Conservation (phyloP, 2,329 filamentous ascomycete genomes). For the Microcyclospora pomicola region DNA sequence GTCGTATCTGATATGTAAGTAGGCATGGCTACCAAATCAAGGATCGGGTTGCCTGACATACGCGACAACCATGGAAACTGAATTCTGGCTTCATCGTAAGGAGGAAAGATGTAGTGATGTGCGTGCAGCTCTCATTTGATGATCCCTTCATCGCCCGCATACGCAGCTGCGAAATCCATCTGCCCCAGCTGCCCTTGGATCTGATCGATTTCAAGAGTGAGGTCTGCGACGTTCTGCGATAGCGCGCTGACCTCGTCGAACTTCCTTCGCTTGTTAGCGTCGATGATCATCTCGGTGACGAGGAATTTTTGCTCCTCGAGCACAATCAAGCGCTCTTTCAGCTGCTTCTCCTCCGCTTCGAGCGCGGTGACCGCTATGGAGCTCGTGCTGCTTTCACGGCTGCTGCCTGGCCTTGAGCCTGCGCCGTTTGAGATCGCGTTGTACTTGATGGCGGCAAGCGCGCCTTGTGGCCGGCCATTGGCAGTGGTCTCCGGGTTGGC, state of each 20-base stretch:
- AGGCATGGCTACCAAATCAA: no score
- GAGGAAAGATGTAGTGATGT: no score
- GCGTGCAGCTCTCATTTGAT: conserved; percentile 9
- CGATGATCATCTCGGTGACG: conserved; percentile 70
- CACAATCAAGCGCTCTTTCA: conserved; percentile 67
- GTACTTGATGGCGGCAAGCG: conserved; percentile 47
- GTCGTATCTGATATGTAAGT: no score
- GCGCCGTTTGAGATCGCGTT: conserved; percentile 37
- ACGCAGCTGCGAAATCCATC: conserved; percentile 26
- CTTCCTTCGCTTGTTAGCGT: conserved; percentile 59
- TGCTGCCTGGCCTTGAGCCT: conserved; percentile 24
- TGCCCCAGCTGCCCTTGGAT: conserved; percentile 20
- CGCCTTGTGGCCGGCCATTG: conserved; percentile 24
- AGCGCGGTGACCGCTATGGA: conserved; percentile 43
- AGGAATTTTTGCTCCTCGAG: conserved; percentile 86
- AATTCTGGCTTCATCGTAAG: no score
- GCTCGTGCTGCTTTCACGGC: conserved; percentile 35
- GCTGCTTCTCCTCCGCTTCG: conserved; percentile 70
- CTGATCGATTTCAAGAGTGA: conserved; percentile 60
- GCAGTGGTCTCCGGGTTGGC: conserved; percentile 25
- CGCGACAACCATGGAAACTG: no score
- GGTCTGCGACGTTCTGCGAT: conserved; percentile 65
- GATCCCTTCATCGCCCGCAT: conserved; percentile 13
- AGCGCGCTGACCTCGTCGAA: conserved; percentile 80
- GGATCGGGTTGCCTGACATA: no score